Conservation (phyloP, 2,329 filamentous ascomycete species). For the Seiridium unicorne region DNA sequence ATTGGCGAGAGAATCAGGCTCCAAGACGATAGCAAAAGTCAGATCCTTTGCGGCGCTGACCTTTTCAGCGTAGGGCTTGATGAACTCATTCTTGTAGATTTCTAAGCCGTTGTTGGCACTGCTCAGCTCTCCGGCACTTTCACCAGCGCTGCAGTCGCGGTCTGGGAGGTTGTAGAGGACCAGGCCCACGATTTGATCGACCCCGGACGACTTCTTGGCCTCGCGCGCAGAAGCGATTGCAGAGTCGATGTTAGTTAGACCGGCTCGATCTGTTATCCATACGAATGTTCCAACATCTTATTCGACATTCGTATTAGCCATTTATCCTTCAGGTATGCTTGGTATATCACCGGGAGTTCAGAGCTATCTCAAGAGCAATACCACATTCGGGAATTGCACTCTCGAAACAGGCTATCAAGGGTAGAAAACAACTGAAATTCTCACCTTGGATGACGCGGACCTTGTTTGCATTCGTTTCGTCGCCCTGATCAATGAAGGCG, state of each 20-base stretch:
- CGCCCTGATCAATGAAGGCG: slow-evolving; percentile 32
- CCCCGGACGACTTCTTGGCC: background rate
- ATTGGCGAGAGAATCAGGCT: slow-evolving; percentile 44
- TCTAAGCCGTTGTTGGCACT: slow-evolving; percentile 33
- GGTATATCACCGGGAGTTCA: background rate
- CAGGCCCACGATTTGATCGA: slow-evolving; percentile 35
- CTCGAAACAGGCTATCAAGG: slow-evolving; percentile 22
- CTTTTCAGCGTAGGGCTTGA: slow-evolving; percentile 36
- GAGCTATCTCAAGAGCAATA: background rate
- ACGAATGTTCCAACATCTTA: slow-evolving; percentile 34
- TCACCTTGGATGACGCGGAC: slow-evolving; percentile 35
- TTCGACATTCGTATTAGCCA: too few relatives aligned
- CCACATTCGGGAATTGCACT: background rate
- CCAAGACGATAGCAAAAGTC: slow-evolving; percentile 40
- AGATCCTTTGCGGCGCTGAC: slow-evolving; percentile 34
- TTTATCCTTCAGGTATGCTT: background rate
- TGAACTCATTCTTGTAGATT: slow-evolving; percentile 38
- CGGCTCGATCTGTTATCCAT: slow-evolving; percentile 37
- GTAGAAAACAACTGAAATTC: slow-evolving; percentile 19
- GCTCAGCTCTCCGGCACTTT: slow-evolving; percentile 39
- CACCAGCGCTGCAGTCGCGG: slow-evolving; percentile 42
- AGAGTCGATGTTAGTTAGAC: slow-evolving; percentile 46
- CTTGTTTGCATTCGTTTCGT: slow-evolving; percentile 34
- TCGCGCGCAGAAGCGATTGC: slow-evolving; percentile 42
- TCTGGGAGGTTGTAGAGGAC: slow-evolving; percentile 44